Conservation (phyloP, 1,139 yeast species). For the Yamadazyma pseudoaaseri region DNA sequence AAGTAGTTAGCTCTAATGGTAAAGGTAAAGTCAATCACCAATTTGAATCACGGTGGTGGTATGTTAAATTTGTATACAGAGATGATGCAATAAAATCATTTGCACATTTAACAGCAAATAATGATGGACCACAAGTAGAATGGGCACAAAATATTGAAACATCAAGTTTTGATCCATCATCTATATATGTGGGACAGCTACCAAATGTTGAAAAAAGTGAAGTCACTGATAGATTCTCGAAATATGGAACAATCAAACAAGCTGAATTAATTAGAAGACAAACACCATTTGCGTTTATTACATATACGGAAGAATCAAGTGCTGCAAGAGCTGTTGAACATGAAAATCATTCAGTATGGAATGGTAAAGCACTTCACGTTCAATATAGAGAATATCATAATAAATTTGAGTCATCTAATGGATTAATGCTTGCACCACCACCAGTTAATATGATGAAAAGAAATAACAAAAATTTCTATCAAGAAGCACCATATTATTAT, state of each 20-base stretch:
- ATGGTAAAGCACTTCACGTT: slow-evolving; percentile 76
- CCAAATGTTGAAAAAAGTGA: slow-evolving; percentile 52
- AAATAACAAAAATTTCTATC: slow-evolving; percentile 2
- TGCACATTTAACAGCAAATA: slow-evolving; percentile 60
- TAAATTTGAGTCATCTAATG: slow-evolving; percentile 5
- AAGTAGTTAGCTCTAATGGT: slow-evolving; percentile 51
- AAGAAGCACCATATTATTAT: slow-evolving; percentile 3
- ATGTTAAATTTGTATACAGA: slow-evolving; percentile 75
- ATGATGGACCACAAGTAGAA: slow-evolving; percentile 47
- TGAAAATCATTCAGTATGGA: slow-evolving; percentile 76
- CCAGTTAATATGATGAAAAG: slow-evolving; percentile 53
- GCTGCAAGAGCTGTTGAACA: slow-evolving; percentile 82
- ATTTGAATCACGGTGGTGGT: slow-evolving; percentile 47
- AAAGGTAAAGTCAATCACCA: slow-evolving; percentile 26
- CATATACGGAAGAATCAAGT: slow-evolving; percentile 60
- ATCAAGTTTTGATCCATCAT: slow-evolving; percentile 56
- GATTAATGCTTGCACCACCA: slow-evolving; percentile 58
- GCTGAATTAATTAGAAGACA: slow-evolving; percentile 46
- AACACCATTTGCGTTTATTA: slow-evolving; percentile 70
- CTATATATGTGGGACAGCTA: slow-evolving; percentile 78
- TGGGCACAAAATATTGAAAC: slow-evolving; percentile 82
- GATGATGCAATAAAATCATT: slow-evolving; percentile 91
- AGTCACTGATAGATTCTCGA: slow-evolving; percentile 55
- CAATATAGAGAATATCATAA: slow-evolving; percentile 67
- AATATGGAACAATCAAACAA: slow-evolving; percentile 64